Evolutionary conservation across 306 rosid genomes (phyloP).

Genomic region (Glycine latifolia): DNA sequence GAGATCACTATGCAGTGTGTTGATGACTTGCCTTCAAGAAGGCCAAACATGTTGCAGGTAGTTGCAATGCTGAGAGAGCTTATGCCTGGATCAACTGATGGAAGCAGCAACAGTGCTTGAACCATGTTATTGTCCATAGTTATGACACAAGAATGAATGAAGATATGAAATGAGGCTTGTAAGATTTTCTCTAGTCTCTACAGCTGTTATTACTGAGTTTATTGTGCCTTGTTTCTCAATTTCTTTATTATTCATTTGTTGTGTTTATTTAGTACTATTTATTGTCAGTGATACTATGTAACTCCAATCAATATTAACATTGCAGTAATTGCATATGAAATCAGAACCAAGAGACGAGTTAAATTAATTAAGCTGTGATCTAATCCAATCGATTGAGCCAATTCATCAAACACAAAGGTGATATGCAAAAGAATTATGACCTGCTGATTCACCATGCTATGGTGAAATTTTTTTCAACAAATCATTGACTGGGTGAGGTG

Average conservation of each 20-base stretch:
- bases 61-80: conserved; percentile 87
- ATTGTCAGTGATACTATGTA: conserved; percentile 39
- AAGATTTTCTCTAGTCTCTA: conserved; percentile 50
- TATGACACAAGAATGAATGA: conserved; percentile 60
- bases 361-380: neutral
- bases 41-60: conserved; percentile 96
- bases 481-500: neutral
- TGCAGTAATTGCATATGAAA: conserved; percentile 33
- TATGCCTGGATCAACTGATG: conserved; percentile 74
- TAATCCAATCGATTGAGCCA: conserved; percentile 22
- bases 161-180: conserved; percentile 50
- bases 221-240: conserved; percentile 49
- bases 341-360: conserved; percentile 21
- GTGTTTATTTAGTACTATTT: conserved; percentile 27
- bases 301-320: conserved; percentile 44
- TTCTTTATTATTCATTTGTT: conserved; percentile 42
- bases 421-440: conserved; percentile 7
- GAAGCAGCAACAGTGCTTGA: conserved; percentile 87
- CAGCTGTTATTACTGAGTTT: conserved; percentile 49
- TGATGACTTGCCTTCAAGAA: conserved; percentile 86
- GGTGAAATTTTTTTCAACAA: neutral
- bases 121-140: conserved; percentile 43
- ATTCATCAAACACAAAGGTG: conserved; percentile 16
- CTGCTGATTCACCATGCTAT: neutral
- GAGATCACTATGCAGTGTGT: conserved; percentile 81